These are phyloP conservation scores for Aspergillus awamori DNA, from an alignment of 2,329 filamentous ascomycete genomes.

Conservation along the genomic window DNA sequence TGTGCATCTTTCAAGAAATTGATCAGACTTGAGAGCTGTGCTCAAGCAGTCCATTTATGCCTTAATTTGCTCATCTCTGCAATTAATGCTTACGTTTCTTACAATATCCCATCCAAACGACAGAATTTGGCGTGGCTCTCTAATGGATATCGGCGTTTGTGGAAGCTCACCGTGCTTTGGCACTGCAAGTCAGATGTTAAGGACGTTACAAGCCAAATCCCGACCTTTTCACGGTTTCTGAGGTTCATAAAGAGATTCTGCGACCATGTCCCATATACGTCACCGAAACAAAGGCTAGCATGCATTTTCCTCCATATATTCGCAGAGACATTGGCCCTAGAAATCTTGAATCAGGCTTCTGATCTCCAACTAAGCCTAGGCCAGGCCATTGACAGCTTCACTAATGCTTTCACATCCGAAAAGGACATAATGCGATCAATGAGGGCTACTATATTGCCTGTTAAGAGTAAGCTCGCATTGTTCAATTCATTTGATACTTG, in stretches of 20 bases:
- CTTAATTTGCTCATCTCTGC: slow-evolving; percentile 35
- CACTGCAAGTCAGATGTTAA: slow-evolving; percentile 24
- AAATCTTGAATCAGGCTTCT: slow-evolving; percentile 25
- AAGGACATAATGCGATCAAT: slow-evolving; percentile 16
- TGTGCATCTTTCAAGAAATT: slow-evolving; percentile 30
- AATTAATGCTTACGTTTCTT: slow-evolving; percentile 16
- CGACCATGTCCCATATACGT: slow-evolving; percentile 23
- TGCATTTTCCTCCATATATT: slow-evolving; percentile 36
- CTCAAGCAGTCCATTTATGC: slow-evolving; percentile 28
- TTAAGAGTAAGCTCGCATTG: slow-evolving; percentile 15
- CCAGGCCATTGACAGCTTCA: slow-evolving; percentile 33
- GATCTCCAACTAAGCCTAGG: slow-evolving; percentile 35
- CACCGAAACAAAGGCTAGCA: slow-evolving; percentile 32
- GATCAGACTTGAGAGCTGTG: slow-evolving; percentile 32
- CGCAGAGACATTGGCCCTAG: slow-evolving; percentile 32
- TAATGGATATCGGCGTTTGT: slow-evolving; percentile 38
- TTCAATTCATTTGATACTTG: slow-evolving; percentile 30
- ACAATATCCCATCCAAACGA: slow-evolving; percentile 29
- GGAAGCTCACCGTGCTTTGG: slow-evolving; percentile 35
- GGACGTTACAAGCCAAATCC: slow-evolving; percentile 21
- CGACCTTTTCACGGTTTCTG: slow-evolving; percentile 33
- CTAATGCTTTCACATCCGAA: slow-evolving; percentile 23
- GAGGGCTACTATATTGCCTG: slow-evolving; percentile 28
- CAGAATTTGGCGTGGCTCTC: slow-evolving; percentile 39
- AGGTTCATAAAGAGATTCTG: slow-evolving; percentile 27